phyloP scores from a whole-genome alignment of 2,329 filamentous ascomycete genomes.

The Scytalidium sp. region DNA sequence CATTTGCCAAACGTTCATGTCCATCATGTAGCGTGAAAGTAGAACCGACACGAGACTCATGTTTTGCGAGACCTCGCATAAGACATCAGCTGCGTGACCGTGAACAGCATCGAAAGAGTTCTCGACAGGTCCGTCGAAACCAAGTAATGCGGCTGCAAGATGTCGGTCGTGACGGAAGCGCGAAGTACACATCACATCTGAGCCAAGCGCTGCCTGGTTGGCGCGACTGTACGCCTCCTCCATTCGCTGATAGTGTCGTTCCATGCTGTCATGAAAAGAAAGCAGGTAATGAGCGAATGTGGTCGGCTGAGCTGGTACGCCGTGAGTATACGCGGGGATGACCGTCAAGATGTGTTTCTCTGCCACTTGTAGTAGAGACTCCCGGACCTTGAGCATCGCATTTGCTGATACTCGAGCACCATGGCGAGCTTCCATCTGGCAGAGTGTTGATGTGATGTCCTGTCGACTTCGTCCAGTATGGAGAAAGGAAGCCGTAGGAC shows the following conservation, averaged over 20 bases:
- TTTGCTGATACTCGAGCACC: constrained; percentile 1
- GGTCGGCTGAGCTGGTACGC: constrained; percentile 5
- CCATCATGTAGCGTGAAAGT: not conserved
- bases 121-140: constrained; percentile 2
- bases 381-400: constrained; percentile 2
- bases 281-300: constrained; percentile 6
- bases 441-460: constrained; percentile 1
- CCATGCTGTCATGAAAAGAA: constrained; percentile 1
- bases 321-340: constrained; percentile 6
- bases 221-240: constrained; percentile 1
- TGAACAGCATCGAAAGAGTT: constrained; percentile 7
- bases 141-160: constrained; percentile 1
- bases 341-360: constrained; percentile 3
- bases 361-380: constrained; percentile 1
- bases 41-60: not conserved
- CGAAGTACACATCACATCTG: constrained; percentile 2
- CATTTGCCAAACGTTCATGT: not conserved
- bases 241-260: constrained; percentile 3
- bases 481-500: constrained; percentile 2
- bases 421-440: constrained; percentile 1
- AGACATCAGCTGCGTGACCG: constrained; percentile 1
- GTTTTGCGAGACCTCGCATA: not conserved
- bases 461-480: constrained; percentile 4
- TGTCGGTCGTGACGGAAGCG: constrained; percentile 3
- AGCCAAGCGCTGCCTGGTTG: constrained; percentile 1